phyloP scores from a whole-genome alignment of 2,329 filamentous ascomycete species.

The Claviceps sp. region DNA sequence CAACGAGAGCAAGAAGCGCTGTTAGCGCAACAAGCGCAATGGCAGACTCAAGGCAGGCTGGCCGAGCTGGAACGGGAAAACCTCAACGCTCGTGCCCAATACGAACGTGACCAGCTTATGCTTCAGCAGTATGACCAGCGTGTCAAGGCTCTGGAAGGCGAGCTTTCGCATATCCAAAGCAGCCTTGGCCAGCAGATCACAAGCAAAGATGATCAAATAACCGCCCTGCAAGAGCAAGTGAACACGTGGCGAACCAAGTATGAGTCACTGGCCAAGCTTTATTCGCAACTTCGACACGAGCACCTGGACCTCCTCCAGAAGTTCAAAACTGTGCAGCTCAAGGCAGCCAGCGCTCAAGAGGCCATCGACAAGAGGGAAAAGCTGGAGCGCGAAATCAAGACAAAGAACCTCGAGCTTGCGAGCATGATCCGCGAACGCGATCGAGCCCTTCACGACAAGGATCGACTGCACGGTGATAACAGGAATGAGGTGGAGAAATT shows the following conservation, averaged over 20 bases:
- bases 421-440: slow-evolving; percentile 98
- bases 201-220: slow-evolving; percentile 91
- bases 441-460: slow-evolving; percentile 83
- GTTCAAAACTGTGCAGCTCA: slow-evolving; percentile 91
- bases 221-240: slow-evolving; percentile 85
- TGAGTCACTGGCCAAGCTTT: slow-evolving; percentile 88
- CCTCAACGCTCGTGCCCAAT: slow-evolving; percentile 83
- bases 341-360: slow-evolving; percentile 92
- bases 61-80: slow-evolving; percentile 94
- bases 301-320: slow-evolving; percentile 91
- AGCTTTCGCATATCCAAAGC: slow-evolving; percentile 67
- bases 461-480: slow-evolving; percentile 71
- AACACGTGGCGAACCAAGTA: slow-evolving; percentile 98
- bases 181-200: slow-evolving; percentile 74
- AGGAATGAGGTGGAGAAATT: slow-evolving; percentile 92
- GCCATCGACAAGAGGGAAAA: slow-evolving; percentile 91
- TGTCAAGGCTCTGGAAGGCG: slow-evolving; percentile 83
- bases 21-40: slow-evolving; percentile 74
- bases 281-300: slow-evolving; percentile 89
- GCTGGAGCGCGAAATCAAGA: slow-evolving; percentile 94
- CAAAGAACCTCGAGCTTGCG: slow-evolving; percentile 95
- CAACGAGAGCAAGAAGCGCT: slow-evolving; percentile 82
- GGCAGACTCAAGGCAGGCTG: slow-evolving; percentile 90
- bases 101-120: slow-evolving; percentile 94
- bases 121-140: slow-evolving; percentile 91